Evolutionary conservation across 2,329 filamentous ascomycete genomes (phyloP), one percentile per base, ranked within the genome.

Genomic region (Periconia digitata): DNA sequence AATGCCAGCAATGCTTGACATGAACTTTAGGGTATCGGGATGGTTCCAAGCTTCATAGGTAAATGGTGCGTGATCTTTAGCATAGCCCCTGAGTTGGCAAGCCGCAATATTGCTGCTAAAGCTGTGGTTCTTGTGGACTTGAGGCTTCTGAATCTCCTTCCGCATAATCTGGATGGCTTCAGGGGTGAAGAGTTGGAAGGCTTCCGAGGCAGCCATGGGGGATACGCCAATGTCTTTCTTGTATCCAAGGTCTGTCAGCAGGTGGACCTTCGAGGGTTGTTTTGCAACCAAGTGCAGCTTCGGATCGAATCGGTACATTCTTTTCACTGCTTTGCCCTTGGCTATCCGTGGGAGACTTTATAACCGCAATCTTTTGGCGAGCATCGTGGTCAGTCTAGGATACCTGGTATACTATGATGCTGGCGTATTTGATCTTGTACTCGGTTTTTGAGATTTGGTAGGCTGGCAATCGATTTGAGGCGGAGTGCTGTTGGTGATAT

Each of bases 91-190:
- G 35, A 83, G 55, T 59, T 81, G 78, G 52, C 75, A 77, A n/a
- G 76, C 72, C 3, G 80, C 77, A 53, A 86, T 74, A 53, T 84
- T 83, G 59, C 81, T 84, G 24, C 78, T 78, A 63, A 77, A 85
- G 42, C 75, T 75, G 65, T 79, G 84, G 36, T 84, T 80, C 8
- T 76, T 68, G 54, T 79, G 74, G 3, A 86, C 81, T 32, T 80
- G 74, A 0, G 79, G 74, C 40, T 77, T 78, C 34, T 86, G 72
- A n/a, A 86, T 77, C 63, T 88, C 85, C 3, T 71, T 70, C 46
- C 85, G 76, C 78, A 87, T 86, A 43, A 79, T 76, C 59, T 79
- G 69, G 43, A 87, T 76, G 2, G 84, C 84, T 40, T 85, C 82
- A 24, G 75, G 61, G 10, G 80, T 81, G 67, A 87, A 87, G 20